Evolutionary conservation across 2,329 filamentous ascomycete genomes (phyloP), one percentile per base, ranked within the genome.

Genomic region (Exophiala alcalophila): DNA sequence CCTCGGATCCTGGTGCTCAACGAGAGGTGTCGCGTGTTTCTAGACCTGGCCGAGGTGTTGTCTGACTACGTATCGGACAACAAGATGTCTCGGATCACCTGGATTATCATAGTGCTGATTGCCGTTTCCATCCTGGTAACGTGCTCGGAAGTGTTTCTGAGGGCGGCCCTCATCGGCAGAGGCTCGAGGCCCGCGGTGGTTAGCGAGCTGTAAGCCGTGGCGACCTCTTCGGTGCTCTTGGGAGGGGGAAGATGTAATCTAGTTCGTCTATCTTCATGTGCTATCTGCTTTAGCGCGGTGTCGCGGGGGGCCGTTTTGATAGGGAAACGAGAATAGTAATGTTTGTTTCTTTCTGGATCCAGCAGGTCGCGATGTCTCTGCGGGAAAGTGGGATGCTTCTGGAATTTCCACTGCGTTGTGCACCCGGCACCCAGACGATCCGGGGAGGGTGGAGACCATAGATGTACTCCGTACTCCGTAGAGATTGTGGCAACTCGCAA

Each of bases 41-140:
- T 98, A 12, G 92, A 98, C 64, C 79, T 98, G 7, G 90, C 92
- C 31, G 90, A 96, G 67, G 96, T 98, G 16, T 72, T 98, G 1
- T 89, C 86, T 10, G 91, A 98, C 66, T 87, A 81, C 2, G 90
- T 96, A 40, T 87, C 87, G 15, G 89, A 97, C 62, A 84, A 86
- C 54, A 96, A 95, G 65, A 97, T 96, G 85, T 95, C 88, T 55
- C 76, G 76, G 68, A 66, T 49, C 66, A 98, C 92, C 1, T 97
- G 91, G 91, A 97, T 98, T 64, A 84, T 97, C 65, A 98, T 98
- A 59, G 76, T 95, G 31, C 77, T 98, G 31, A 98, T 98, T 61
- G 66, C 94, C 32, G 72, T 97, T 54, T 91, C 84, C 61, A 97
- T 98, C 59, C 72, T 89, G 38, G 88, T 98, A 39, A 97, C 92